These are phyloP conservation scores for Solanum pimpinellifolium DNA, from an alignment of 257 asterid genomes.

Conservation along the genomic window DNA sequence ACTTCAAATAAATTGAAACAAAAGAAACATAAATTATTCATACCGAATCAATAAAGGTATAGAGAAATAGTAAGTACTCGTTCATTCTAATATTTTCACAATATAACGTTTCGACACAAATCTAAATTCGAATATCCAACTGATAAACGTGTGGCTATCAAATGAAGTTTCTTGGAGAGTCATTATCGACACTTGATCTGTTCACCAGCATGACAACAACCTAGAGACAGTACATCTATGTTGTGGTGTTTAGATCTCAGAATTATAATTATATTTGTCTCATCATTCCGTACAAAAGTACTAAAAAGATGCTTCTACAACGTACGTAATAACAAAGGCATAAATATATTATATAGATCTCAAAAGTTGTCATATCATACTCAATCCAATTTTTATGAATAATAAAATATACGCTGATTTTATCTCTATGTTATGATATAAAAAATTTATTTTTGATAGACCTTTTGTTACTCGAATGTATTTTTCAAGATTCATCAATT, in stretches of 20 bases:
- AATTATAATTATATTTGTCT: background rate
- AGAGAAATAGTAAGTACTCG: background rate
- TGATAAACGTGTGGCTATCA: too few relatives aligned
- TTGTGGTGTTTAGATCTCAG: background rate
- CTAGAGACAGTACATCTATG: background rate
- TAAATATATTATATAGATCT: background rate
- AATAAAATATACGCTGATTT: too few relatives aligned
- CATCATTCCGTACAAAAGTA: background rate
- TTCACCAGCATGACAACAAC: background rate
- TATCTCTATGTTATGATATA: too few relatives aligned
- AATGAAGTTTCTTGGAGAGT: background rate
- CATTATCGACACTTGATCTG: background rate
- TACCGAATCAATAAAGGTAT: too few relatives aligned
- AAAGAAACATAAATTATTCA: background rate
- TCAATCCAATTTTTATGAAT: too few relatives aligned
- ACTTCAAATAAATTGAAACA: too few relatives aligned
- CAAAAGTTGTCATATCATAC: too few relatives aligned
- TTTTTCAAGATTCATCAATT: background rate
- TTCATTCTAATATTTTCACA: background rate
- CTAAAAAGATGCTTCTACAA: background rate
- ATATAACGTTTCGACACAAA: background rate
- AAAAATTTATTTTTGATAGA: background rate
- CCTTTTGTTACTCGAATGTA: background rate
- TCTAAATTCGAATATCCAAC: too few relatives aligned
- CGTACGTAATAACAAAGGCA: background rate